phyloP scores from a whole-genome alignment of 345 rosid species.

The Clarkia xantiana region DNA sequence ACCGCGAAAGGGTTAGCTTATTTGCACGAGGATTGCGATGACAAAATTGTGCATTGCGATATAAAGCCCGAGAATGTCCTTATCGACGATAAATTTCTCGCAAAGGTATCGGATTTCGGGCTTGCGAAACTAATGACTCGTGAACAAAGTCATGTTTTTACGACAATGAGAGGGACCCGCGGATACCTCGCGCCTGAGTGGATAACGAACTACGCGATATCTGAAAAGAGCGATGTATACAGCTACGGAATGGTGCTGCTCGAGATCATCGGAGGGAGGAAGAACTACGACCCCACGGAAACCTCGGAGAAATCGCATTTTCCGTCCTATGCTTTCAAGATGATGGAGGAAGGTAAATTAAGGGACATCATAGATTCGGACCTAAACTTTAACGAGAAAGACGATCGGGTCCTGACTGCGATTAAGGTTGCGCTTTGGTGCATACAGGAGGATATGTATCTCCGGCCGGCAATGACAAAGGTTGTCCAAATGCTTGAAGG shows the following conservation, averaged over 20 bases:
- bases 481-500: conserved; percentile 97
- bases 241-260: conserved; percentile 87
- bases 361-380: conserved; percentile 48
- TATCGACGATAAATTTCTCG: conserved; percentile 52
- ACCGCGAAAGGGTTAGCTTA: conserved; percentile 94
- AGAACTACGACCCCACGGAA: conserved; percentile 48
- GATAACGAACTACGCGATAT: conserved; percentile 84
- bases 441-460: conserved; percentile 73
- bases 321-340: conserved; percentile 75
- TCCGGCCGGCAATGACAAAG: conserved; percentile 74
- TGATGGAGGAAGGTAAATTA: conserved; percentile 78
- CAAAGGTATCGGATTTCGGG: conserved; percentile 96
- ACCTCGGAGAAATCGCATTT: conserved; percentile 70
- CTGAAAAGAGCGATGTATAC: conserved; percentile 89
- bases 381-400: conserved; percentile 27
- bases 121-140: conserved; percentile 83
- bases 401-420: conserved; percentile 32
- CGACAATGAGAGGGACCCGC: conserved; percentile 80
- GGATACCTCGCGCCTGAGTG: conserved; percentile 94
- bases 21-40: conserved; percentile 88
- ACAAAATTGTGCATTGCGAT: conserved; percentile 74
- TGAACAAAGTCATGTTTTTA: conserved; percentile 87
- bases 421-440: conserved; percentile 84
- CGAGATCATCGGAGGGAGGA: conserved; percentile 83
- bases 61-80: conserved; percentile 92